Evolutionary conservation across 2,329 filamentous ascomycete genomes (phyloP), one percentile per base, ranked within the genome.

Genomic region (Zopfia rhizophila): DNA sequence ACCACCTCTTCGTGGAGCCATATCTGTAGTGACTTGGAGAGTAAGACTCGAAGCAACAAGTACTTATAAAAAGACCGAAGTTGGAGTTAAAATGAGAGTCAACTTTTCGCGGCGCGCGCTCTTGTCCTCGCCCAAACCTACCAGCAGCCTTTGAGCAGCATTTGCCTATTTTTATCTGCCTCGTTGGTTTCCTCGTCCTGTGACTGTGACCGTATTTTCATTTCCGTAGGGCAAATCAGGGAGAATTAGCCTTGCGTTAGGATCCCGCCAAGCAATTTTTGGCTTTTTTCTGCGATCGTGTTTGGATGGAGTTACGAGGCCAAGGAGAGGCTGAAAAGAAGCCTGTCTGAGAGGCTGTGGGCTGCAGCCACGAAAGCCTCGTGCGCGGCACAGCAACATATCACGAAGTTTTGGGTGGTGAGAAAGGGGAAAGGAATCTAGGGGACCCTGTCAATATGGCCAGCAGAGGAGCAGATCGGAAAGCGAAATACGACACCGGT

Each of bases 1-100:
- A 10, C 51, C 50, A 23, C 57, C 53, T 18, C 58, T 35, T 48
- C 32, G 56, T 35, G 61, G 61, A 40, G 62, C 63, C 62, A 66
- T 66, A 22, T 12, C 37, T 28, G 32, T 28, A 2, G 36, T 11
- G 11, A 29, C n/a, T n/a, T n/a, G n/a, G n/a, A n/a, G n/a, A n/a
- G n/a, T n/a, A n/a, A n/a, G n/a, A n/a, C n/a, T n/a, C n/a, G n/a
- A n/a, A n/a, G n/a, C n/a, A n/a, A n/a, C n/a, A n/a, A n/a, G n/a
- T n/a, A n/a, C n/a, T n/a, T n/a, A n/a, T n/a, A n/a, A n/a, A n/a
- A n/a, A n/a, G n/a, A n/a, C n/a, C n/a, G n/a, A n/a, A n/a, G n/a
- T n/a, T n/a, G n/a, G n/a, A n/a, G n/a, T n/a, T n/a, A n/a, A n/a
- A n/a, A n/a, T n/a, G n/a, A n/a, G n/a, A n/a, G n/a, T n/a, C n/a